Base-by-base conservation (phyloP, 2,329 filamentous ascomycete genomes). In the Rutstroemia sp. region DNA sequence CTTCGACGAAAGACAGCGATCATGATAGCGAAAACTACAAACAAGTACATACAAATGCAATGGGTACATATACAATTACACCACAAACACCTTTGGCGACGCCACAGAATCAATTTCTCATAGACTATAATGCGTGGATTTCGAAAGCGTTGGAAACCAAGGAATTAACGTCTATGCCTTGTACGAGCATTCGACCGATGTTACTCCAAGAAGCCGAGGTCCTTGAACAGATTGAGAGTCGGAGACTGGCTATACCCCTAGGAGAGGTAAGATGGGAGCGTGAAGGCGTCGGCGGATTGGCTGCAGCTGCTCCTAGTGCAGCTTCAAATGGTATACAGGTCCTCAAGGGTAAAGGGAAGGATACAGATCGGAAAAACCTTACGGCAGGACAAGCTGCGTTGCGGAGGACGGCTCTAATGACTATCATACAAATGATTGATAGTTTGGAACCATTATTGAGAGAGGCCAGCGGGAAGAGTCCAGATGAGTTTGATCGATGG, bases 401-500 rank as follows among this genome's bases (percentile, higher is more conserved):
- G 53, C 78, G 91, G 54, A 80, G 84, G 65, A 92, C 89, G 10
- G 90, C 91, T n/a, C 78, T 96, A 56, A 74, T 88, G 67, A 90
- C 87, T 2, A 83, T 92, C 5, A 82, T 95, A 52, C 87, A 92
- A 68, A 81, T 90, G 78, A 89, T 95, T 54, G 89, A 94, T 69
- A 87, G 86, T 60, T 75, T 96, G 65, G 92, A 96, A 71, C 89
- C 89, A 5, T 73, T 94, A 57, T 74, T 96, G 63, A 82, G 88
- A 64, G 88, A 95, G 65, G 83, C 84, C 47, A 95, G 88, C 67
- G 88, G 87, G 14, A 95, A 95, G 76, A 89, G 87, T 65, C 83
- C 88, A 67, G 90, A 95, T 64, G 92, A 96, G 73, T 96, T 91
- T 91, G 88, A 95, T 70, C 78, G 83, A 44, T 96, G 92, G 92